Base-by-base conservation (phyloP, 306 rosid species). In the Glycine latifolia region DNA sequence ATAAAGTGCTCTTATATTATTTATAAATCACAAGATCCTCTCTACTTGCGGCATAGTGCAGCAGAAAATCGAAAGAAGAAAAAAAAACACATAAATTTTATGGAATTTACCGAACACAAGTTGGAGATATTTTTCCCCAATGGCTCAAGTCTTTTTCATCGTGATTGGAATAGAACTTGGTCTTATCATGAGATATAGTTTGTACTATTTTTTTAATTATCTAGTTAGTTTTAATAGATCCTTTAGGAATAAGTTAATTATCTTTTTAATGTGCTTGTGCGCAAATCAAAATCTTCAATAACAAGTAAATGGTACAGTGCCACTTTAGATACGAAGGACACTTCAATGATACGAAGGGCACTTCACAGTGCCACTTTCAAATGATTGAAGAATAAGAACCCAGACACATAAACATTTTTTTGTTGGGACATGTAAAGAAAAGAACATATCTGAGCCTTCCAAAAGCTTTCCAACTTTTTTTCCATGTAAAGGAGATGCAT, bases 341-440 rank as follows among this genome's bases (percentile, higher is more conserved):
- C 79, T 75, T 79, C 43, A 71, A 52, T 71, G 77, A 48, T 83
- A 75, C 80, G 82, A 83, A 39, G 74, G 73, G 70, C 73, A 75
- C 79, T 74, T 26, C 31, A 26, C 67, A 68, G 31, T 1, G 31
- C 31, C 17, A 15, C 83, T 39, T 86, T 81, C 82, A 66, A 79
- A 88, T 84, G 88, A 86, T 83, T 84, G 62, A 78, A 86, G 89
- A 84, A 86, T 83, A 76, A 81, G 89, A 84, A 79, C 78, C 82
- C 7, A 86, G 39, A 55, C 41, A 66, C 33, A 67, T 43, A 73
- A 70, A 75, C 62, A 68, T 16, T 16, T 69, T 67, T 52, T 52
- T 68, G 77, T 50, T 11, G 78, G 81, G 61, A 50, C 86, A 49
- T 49, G 2, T 53, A 67, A 72, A 12, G 0, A 7, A 63, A 87